These are phyloP conservation scores for Pyrenochaeta sp. DNA, from an alignment of 2,329 filamentous ascomycete species.

Conservation along the genomic window DNA sequence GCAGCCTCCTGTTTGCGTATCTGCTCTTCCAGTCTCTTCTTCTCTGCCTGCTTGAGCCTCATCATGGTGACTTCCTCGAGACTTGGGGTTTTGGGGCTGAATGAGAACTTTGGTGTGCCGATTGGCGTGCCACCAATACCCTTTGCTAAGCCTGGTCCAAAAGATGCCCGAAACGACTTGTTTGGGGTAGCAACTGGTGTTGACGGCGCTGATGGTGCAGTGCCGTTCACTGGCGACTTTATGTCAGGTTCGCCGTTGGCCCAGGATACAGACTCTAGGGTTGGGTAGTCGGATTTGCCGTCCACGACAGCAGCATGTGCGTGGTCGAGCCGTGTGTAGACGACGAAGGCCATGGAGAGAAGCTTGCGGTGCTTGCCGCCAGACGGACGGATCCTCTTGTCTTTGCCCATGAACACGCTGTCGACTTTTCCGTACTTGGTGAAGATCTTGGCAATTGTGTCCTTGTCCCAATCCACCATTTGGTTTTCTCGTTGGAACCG, in stretches of 20 bases:
- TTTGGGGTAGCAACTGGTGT: conserved; percentile 41
- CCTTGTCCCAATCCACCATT: conserved; percentile 56
- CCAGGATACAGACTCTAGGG: conserved; percentile 65
- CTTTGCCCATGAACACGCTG: conserved; percentile 62
- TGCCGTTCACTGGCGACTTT: conserved; percentile 23
- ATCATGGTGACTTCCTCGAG: conserved; percentile 57
- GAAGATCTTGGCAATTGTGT: conserved; percentile 59
- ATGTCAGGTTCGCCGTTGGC: conserved; percentile 63
- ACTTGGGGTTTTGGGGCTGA: conserved; percentile 47
- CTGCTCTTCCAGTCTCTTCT: conserved; percentile 54
- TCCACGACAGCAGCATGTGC: conserved; percentile 66
- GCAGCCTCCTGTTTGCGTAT: conserved; percentile 51
- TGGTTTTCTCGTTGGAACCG: conserved; percentile 62
- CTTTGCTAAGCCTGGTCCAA: conserved; percentile 28
- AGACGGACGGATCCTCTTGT: conserved; percentile 61
- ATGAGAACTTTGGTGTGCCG: conserved; percentile 53
- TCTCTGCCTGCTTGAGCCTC: conserved; percentile 55
- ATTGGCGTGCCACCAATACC: conserved; percentile 27
- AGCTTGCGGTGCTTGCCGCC: conserved; percentile 61
- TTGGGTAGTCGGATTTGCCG: conserved; percentile 56
- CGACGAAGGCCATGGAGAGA: conserved; percentile 62
- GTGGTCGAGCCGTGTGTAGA: conserved; percentile 66
- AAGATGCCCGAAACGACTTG: conserved; percentile 38
- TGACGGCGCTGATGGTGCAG: conserved; percentile 31
- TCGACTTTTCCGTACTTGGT: conserved; percentile 65